Evolutionary conservation across 208 protist genomes (phyloP).

Genomic region (Herpetomonas tarakana): DNA sequence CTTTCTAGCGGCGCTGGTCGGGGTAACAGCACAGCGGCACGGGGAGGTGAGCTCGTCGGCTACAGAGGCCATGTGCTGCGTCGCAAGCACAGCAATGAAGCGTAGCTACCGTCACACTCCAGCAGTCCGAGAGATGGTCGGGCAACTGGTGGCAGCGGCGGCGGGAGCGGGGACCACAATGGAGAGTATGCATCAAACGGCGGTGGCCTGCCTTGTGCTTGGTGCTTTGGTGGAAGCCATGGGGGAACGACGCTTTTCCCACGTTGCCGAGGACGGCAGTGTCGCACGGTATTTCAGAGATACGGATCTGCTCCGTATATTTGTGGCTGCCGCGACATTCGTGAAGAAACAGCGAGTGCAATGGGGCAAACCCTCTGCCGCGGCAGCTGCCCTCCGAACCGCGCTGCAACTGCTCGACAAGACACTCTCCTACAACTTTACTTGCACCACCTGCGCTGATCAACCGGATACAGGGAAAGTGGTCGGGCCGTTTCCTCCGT

Average conservation of each 20-base stretch:
- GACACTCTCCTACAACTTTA: conserved; percentile 29
- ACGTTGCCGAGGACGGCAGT: neutral
- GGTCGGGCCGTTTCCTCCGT: conserved; percentile 17
- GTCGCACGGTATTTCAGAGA: neutral
- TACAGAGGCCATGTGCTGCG: conserved; percentile 19
- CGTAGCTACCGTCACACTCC: conserved; percentile 22
- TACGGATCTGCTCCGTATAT: neutral
- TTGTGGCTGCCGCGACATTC: neutral
- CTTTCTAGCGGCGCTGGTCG: conserved; percentile 21
- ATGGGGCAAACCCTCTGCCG: neutral
- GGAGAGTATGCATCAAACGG: neutral
- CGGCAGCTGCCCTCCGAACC: conserved; percentile 5
- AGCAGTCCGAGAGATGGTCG: conserved; percentile 16
- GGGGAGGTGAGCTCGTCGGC: conserved; percentile 19
- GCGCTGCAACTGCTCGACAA: conserved; percentile 17
- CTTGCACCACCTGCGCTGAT: conserved; percentile 9
- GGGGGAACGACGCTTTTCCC: neutral
- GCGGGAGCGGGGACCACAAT: neutral
- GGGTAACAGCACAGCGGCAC: conserved; percentile 14
- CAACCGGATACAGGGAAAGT: conserved; percentile 9
- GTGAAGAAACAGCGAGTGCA: neutral
- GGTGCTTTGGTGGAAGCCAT: neutral
- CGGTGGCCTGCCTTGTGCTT: neutral
- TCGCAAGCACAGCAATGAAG: conserved; percentile 21
- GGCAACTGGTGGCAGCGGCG: neutral